These are phyloP conservation scores for Aspergillus fumigatus DNA, from an alignment of 2,329 filamentous ascomycete species.

Conservation along the genomic window DNA sequence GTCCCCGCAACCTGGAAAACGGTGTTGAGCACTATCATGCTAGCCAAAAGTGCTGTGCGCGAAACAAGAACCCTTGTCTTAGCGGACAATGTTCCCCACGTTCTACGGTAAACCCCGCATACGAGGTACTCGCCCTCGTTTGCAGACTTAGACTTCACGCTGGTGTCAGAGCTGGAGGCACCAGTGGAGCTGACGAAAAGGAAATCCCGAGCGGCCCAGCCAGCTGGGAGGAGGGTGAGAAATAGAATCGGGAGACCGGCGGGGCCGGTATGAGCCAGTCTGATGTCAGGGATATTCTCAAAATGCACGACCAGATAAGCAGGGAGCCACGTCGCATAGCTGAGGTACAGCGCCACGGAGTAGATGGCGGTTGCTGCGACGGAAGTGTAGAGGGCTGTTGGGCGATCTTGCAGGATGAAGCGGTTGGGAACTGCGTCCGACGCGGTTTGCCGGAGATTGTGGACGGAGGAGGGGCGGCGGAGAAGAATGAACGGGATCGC, in stretches of 20 bases:
- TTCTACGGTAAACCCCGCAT: constrained; percentile 56
- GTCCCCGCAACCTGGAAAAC: constrained; percentile 63
- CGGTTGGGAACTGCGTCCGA: constrained; percentile 52
- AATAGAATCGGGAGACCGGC: constrained; percentile 45
- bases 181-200: constrained; percentile 62
- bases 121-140: constrained; percentile 62
- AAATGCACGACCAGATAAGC: constrained; percentile 71
- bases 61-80: constrained; percentile 61
- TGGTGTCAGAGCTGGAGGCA: constrained; percentile 33
- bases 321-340: constrained; percentile 67
- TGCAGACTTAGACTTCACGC: constrained; percentile 36
- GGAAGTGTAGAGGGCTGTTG: constrained; percentile 61
- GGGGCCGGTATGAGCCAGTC: constrained; percentile 61
- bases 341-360: constrained; percentile 64
- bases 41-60: constrained; percentile 54
- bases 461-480: constrained; percentile 61
- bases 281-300: constrained; percentile 62
- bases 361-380: constrained; percentile 70
- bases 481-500: constrained; percentile 72
- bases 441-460: constrained; percentile 50
- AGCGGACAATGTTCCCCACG: constrained; percentile 59
- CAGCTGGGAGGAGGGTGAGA: constrained; percentile 60
- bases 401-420: constrained; percentile 60
- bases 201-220: constrained; percentile 68
- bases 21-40: constrained; percentile 48